Base-by-base conservation (phyloP, 192 early-diverging fungal genomes). In the Lobosporangium transversale region DNA sequence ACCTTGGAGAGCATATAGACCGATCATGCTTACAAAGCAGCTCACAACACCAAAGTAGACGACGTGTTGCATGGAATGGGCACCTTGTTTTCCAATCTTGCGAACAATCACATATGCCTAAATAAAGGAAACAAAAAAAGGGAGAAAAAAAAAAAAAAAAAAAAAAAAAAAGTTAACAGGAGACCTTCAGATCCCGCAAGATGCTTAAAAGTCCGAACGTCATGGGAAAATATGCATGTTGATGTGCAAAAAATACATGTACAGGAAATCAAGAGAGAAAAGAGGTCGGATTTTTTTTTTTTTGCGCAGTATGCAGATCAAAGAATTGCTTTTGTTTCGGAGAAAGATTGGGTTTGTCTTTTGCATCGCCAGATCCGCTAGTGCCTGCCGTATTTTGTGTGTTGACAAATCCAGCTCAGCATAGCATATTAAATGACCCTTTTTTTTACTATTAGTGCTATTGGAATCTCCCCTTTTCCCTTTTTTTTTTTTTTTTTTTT, bases 21-120 rank as follows among this genome's bases (percentile, higher is more conserved):
- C 86, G 69, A 87, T n/a, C 40, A 66, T 12, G 62, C 68, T 49
- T 15, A 92, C 58, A 7, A 88, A 43, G 23, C 84, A 78, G 20
- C 88, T 88, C 43, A 92, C 64, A 2, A 68, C 73, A 14, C 93
- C 93, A 81, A 93, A 93, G 60, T 93, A 93, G 24, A 88, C 85
- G 2, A 93, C 91, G 56, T 93, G 93, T 30, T 92, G 89, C 84
- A 93, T 89, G 21, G 84, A 89, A 63, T 92, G 89, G 8, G 88
- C 89, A 4, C 81, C 79, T 40, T 74, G 62, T n/a, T 81, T 80
- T 4, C 92, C 92, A 43, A 93, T 85, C 61, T 87, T 86, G 57
- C 92, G 88, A 24, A 93, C 90, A 8, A 90, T 76, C 24, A 87
- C 85, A 62, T 93, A 93, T 3, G 92, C 89, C 70, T 74, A 53